Percentiles rank a stretch among this genome's conserved stretches.
Conservation (phyloP, 805 yeast species). For the Alloascoidea hylecoeti region DNA sequence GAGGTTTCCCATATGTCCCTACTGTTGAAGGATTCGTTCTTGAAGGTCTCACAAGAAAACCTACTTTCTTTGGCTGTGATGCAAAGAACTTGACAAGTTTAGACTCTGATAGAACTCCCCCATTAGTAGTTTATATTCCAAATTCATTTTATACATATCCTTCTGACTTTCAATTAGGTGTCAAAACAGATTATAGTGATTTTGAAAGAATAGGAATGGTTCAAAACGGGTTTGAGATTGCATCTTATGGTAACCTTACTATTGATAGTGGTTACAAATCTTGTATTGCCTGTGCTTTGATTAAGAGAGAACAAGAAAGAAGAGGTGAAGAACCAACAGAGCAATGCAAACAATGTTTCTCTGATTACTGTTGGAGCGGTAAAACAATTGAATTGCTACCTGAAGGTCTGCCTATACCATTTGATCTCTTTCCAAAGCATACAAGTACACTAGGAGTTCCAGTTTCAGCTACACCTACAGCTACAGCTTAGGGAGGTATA, state of each 20-base stretch:
- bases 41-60: slow-evolving; percentile 37
- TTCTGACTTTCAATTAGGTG: no score
- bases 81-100: slow-evolving; percentile 22
- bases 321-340: slow-evolving; percentile 37
- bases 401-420: no score
- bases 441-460: no score
- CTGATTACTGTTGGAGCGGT: slow-evolving; percentile 60
- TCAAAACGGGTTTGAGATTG: slow-evolving; percentile 55
- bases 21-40: slow-evolving; percentile 30
- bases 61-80: slow-evolving; percentile 77
- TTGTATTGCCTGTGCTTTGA: slow-evolving; percentile 67
- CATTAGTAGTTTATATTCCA: slow-evolving; percentile 61
- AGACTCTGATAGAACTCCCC: slow-evolving; percentile 29
- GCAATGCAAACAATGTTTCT: slow-evolving; percentile 57
- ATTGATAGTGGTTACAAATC: slow-evolving; percentile 47
- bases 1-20: slow-evolving; percentile 54
- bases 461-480: no score
- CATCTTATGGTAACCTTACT: slow-evolving; percentile 47
- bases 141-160: slow-evolving; percentile 44
- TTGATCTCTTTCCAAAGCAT: no score
- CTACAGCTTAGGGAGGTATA: no score
- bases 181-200: slow-evolving; percentile 45
- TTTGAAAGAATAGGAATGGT: slow-evolving; percentile 42
- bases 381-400: no score
- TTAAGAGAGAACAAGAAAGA: slow-evolving; percentile 63